A percentile compares a stretch with the other conserved stretches of the same genome.
phyloP scores from a whole-genome alignment of 805 yeast species.

The Jamesozyma hellenica region DNA sequence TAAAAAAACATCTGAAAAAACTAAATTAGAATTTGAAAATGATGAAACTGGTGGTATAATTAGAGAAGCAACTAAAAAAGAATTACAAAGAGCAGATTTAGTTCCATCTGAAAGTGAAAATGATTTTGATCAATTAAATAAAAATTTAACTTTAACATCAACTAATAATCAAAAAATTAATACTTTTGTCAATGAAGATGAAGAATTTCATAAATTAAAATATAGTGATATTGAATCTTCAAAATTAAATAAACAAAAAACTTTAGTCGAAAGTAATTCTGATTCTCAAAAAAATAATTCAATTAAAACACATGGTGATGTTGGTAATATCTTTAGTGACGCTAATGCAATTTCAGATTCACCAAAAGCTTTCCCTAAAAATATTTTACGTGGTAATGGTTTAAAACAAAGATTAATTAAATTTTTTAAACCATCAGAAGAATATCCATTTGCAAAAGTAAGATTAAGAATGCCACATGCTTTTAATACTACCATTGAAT shows the following conservation, averaged over 20 bases:
- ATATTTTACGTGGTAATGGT: constrained; percentile 10
- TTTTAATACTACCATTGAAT: constrained; percentile 28
- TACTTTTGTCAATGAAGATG: constrained; percentile 24
- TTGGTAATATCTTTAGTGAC: constrained; percentile 19
- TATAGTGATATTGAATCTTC: constrained; percentile 17
- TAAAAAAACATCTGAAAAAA: constrained; percentile 37
- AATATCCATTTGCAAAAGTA: constrained; percentile 37
- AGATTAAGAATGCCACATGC: constrained; percentile 32
- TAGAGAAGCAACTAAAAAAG: constrained; percentile 24
- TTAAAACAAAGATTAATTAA: constrained; percentile 18
- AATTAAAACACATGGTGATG: constrained; percentile 14
- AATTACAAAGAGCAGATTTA: constrained; percentile 24
- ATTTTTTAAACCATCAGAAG: constrained; percentile 39
- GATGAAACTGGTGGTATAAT: constrained; percentile 21
- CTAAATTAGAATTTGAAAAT: constrained; percentile 15
- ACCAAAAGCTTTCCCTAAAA: constrained; percentile 22
- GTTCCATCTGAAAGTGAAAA: constrained; percentile 11
- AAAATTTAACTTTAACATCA: constrained; percentile 1
- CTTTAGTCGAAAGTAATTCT: not conserved
- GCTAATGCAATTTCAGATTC: constrained; percentile 14
- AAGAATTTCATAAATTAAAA: constrained; percentile 18
- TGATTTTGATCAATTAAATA: constrained; percentile 6
- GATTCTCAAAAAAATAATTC: not conserved
- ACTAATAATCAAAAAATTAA: constrained; percentile 1
- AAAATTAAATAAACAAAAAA: not conserved